These are phyloP conservation scores for Arthroderma sp. DNA, from an alignment of 2,329 filamentous ascomycete species.

Conservation along the genomic window DNA sequence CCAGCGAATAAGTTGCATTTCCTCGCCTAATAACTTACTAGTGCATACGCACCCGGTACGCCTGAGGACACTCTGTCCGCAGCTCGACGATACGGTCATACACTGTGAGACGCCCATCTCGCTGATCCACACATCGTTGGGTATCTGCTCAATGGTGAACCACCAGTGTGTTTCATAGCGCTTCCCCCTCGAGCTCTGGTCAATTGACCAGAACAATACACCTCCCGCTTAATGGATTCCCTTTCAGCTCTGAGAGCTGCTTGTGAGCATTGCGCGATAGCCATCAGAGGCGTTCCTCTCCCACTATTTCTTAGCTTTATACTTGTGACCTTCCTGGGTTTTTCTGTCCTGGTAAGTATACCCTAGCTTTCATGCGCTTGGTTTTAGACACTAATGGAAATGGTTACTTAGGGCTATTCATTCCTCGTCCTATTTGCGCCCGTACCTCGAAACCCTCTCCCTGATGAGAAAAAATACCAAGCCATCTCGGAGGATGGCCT, in stretches of 20 bases:
- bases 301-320: constrained; percentile 18
- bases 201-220: constrained; percentile 9
- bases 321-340: constrained; percentile 18
- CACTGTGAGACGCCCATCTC: too few species aligned
- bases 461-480: constrained; percentile 74
- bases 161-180: not conserved
- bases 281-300: constrained; percentile 18
- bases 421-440: constrained; percentile 65
- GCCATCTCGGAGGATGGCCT: constrained; percentile 57
- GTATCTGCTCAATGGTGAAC: not conserved
- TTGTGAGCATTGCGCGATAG: constrained; percentile 22
- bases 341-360: constrained; percentile 23
- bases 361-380: not conserved
- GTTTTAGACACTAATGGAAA: not conserved
- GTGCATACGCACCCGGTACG: too few species aligned
- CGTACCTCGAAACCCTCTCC: constrained; percentile 57
- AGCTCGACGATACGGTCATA: too few species aligned
- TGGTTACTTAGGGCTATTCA: constrained; percentile 19
- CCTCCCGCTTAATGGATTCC: constrained; percentile 1
- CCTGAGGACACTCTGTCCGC: too few species aligned
- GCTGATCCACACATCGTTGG: too few species aligned
- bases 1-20: too few species aligned
- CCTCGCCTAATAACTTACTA: too few species aligned
- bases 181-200: constrained; percentile 7
- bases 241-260: constrained; percentile 9